Conservation (phyloP, 768 basidiomycete species). For the Boletellus emodensis region DNA sequence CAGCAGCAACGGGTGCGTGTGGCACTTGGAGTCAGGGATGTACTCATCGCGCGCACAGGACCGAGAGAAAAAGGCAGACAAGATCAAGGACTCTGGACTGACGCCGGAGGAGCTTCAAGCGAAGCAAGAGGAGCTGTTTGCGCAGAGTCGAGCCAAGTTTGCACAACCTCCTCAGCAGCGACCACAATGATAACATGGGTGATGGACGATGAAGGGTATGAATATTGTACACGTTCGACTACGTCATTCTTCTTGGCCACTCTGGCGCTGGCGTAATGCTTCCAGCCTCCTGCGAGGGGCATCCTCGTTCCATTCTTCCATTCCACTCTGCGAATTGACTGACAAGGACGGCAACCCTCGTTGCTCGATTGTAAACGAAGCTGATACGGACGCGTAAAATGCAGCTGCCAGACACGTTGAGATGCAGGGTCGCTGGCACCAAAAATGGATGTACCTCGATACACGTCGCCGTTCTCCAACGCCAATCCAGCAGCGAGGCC, state of each 20-base stretch:
- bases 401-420: conserved; percentile 44
- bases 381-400: conserved; percentile 74
- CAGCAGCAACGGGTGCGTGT: conserved; percentile 82
- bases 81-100: conserved; percentile 82
- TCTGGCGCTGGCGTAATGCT: conserved; percentile 42
- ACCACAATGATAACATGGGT: conserved; percentile 10
- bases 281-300: conserved; percentile 54
- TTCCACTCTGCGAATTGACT: conserved; percentile 17
- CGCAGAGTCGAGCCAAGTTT: conserved; percentile 81
- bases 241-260: conserved; percentile 32
- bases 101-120: conserved; percentile 86
- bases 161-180: conserved; percentile 53
- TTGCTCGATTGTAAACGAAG: conserved; percentile 82
- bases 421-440: conserved; percentile 3
- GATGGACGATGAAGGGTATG: conserved; percentile 3
- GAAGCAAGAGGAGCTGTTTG: conserved; percentile 89
- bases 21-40: neutral
- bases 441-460: conserved; percentile 49
- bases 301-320: conserved; percentile 69
- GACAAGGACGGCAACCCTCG: conserved; percentile 62
- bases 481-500: conserved; percentile 74
- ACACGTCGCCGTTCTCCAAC: conserved; percentile 53
- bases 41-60: conserved; percentile 46
- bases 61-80: conserved; percentile 88
- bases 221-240: conserved; percentile 25